phyloP scores from a whole-genome alignment of 305 asterid species.

The Fraxinus albicans region DNA sequence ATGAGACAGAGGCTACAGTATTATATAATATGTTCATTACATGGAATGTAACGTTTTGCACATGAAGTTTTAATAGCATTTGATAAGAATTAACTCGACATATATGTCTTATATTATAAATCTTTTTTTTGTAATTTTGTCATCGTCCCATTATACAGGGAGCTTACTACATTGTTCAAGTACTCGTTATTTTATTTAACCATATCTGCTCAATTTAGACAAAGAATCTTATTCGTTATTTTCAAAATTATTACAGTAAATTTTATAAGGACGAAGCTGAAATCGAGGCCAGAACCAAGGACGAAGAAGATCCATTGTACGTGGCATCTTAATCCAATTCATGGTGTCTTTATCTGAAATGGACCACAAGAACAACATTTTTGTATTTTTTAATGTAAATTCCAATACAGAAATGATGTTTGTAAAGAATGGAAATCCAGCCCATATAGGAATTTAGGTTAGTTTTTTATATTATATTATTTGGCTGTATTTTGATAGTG shows the following conservation, averaged over 20 bases:
- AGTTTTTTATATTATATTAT: not conserved
- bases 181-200: not conserved
- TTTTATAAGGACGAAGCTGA: constrained; percentile 1
- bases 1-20: not conserved
- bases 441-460: constrained; percentile 11
- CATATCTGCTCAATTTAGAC: not conserved
- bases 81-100: not conserved
- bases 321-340: constrained; percentile 42
- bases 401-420: constrained; percentile 22
- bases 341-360: constrained; percentile 30
- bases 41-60: not conserved
- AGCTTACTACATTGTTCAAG: not conserved
- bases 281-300: not conserved
- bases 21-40: not conserved
- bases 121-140: not conserved
- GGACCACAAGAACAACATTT: constrained; percentile 26
- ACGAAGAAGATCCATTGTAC: constrained; percentile 32
- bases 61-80: not conserved
- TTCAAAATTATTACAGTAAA: not conserved
- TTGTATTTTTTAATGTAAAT: not conserved
- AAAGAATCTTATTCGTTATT: not conserved
- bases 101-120: not conserved
- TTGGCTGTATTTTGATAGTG: not conserved
- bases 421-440: constrained; percentile 22
- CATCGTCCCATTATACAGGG: not conserved